Base-by-base conservation (phyloP, 2,329 filamentous ascomycete genomes). In the Aspergillus intermedius region DNA sequence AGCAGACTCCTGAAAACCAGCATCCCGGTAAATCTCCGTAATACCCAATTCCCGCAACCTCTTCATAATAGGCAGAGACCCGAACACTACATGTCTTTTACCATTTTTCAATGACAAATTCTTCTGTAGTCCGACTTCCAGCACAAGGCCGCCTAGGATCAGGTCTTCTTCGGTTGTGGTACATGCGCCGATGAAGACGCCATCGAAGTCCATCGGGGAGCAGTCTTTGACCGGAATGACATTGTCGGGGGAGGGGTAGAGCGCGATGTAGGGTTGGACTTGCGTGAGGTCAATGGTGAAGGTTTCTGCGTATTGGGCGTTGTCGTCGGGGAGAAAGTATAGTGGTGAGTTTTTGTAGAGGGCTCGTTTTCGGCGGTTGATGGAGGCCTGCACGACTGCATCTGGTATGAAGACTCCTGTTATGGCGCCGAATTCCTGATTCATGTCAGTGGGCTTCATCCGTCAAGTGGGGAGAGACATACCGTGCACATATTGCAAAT, bases 151-250 rank as follows among this genome's bases (percentile, higher is more conserved):
- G 0, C 60, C 73, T 4, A 75, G 57, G 10, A 75, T 64, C 1
- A 75, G 55, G 46, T 76, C 72, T 53, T 75, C 73, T 46, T 74
- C 70, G 0, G 72, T 61, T 0, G 72, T 75, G 1, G 73, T 76
- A 53, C 73, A 76, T 1, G 73, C 73, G 1, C 73, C 73, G 19
- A 76, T 75, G 54, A 76, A 76, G 46, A 65, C 68, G 2, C 73
- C 73, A 44, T 75, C 70, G 2, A 75, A 55, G 1, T 54, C 13
- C 35, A 60, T 66, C 1, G 58, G 61, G 1, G 50, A 55, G 10
- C 63, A 55, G n/a, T 69, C 63, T 0, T 54, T 54, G 0, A 75
- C 67, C 1, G 72, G 65, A 0, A 74, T 67, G 1, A 76, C 72
- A 37, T 75, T 62, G 49, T 76, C 73, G 4, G 72, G 72, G 2